Percentiles rank a stretch among this genome's conserved stretches.
Evolutionary conservation across 163 green algal genomes (phyloP).

Genomic region (Picocystis sp.): DNA sequence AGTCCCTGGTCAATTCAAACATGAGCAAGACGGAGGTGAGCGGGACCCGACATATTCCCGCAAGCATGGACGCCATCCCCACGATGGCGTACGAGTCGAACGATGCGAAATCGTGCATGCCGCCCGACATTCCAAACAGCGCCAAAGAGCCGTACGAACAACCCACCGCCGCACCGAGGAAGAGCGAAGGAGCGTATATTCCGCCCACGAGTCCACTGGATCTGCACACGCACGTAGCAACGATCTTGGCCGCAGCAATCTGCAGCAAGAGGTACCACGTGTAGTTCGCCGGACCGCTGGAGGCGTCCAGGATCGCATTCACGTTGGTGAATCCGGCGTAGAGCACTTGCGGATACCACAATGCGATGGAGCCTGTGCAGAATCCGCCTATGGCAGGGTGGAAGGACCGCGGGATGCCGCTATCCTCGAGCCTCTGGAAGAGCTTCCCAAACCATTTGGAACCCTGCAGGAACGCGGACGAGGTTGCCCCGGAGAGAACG

Average conservation of each 20-base stretch:
- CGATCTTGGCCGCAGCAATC: slow-evolving; percentile 59
- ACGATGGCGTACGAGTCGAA: slow-evolving; percentile 16
- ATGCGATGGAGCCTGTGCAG: slow-evolving; percentile 22
- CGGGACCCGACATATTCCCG: slow-evolving; percentile 46
- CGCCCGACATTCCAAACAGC: background rate
- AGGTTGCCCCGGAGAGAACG: slow-evolving; percentile 52
- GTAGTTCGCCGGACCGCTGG: slow-evolving; percentile 16
- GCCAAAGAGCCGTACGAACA: too few relatives aligned
- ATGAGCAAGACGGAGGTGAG: slow-evolving; percentile 60
- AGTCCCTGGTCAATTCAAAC: slow-evolving; percentile 67
- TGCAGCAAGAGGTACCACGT: slow-evolving; percentile 32
- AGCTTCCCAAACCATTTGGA: slow-evolving; percentile 18
- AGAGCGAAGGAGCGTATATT: slow-evolving; percentile 85
- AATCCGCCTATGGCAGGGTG: slow-evolving; percentile 45
- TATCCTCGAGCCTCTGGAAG: slow-evolving; percentile 22
- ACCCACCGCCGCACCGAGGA: slow-evolving; percentile 61
- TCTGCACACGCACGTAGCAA: slow-evolving; percentile 57
- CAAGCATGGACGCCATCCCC: slow-evolving; percentile 53
- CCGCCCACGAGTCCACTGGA: slow-evolving; percentile 65
- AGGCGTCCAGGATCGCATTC: slow-evolving; percentile 33
- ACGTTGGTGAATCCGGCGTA: slow-evolving; percentile 57
- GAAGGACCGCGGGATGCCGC: slow-evolving; percentile 10
- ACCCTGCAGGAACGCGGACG: slow-evolving; percentile 22
- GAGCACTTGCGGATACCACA: slow-evolving; percentile 22
- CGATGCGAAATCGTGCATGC: background rate